Base-by-base conservation (phyloP, 257 asterid genomes). In the Penstemon barbatus region DNA sequence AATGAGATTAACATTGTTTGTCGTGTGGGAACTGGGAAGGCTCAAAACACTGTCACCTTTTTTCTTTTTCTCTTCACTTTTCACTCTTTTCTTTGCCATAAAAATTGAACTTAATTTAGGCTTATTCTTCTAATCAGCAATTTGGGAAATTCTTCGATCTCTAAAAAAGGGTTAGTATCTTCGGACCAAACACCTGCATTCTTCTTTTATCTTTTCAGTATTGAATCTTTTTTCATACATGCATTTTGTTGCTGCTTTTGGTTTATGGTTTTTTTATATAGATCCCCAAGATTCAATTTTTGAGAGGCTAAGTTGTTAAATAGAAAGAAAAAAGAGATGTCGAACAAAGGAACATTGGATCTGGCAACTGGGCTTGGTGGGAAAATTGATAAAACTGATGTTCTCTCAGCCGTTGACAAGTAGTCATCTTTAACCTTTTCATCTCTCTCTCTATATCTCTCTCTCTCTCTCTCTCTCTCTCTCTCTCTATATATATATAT, bases 341-440 rank as follows among this genome's bases (percentile, higher is more conserved):
- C 97, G 61, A 90, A 81, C 70, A 76, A 80, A 49, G 95, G 97
- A 61, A 67, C 96, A 53, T 71, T 92, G 86, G 91, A 88, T 88
- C 89, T 92, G 84, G 97, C 97, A 67, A 71, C 93, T 81, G 95
- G 96, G 59, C 82, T 90, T 57, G 98, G 98, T 65, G 98, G 98
- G 40, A 81, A 78, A 83, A 90, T 92, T 66, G 82, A 80, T 54
- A 92, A 92, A 80, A 72, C 73, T 55, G 91, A 84, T 5, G 97
- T 92, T 75, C 88, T 85, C 50, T 80, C 93, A 37, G 97, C 97
- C 58, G 97, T 92, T 64, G 97, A 92, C 75, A 90, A 85, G 98
- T 82, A 85, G 1, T 78, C 71, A 57, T 5, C 39, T 42, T 57
- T 65, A 6, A 42, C 8, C 9, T 5, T 38, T 19, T 3, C 8